Percentiles rank a stretch among this genome's conserved stretches.
Evolutionary conservation across 176 grass and related monocot species (phyloP).

Genomic region (Raddia distichophylla): DNA sequence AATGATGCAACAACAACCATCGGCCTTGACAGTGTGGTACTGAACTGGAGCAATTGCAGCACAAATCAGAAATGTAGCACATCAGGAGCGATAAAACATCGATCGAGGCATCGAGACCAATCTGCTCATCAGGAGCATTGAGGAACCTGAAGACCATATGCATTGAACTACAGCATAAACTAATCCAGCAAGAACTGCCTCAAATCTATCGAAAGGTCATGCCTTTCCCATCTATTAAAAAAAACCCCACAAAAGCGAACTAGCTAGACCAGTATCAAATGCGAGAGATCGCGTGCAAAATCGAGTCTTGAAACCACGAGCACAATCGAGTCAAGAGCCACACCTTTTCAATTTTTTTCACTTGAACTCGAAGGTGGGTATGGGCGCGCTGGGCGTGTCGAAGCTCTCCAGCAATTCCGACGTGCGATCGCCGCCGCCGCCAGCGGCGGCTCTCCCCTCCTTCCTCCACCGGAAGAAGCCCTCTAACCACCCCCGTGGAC

Average conservation of each 20-base stretch:
- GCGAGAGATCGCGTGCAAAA: not conserved
- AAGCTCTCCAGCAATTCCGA: slow-evolving; percentile 31
- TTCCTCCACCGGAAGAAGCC: slow-evolving; percentile 34
- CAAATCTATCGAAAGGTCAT: not conserved
- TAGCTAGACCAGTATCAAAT: not conserved
- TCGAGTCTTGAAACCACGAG: not conserved
- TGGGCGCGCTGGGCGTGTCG: slow-evolving; percentile 8
- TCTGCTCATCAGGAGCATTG: not conserved
- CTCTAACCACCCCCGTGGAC: not conserved
- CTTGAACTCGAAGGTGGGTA: slow-evolving; percentile 41
- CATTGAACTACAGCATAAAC: not conserved
- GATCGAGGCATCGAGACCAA: not conserved
- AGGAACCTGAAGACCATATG: not conserved
- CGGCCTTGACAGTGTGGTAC: not conserved
- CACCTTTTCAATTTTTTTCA: slow-evolving; percentile 7
- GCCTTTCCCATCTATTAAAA: not conserved
- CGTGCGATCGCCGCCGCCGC: not conserved
- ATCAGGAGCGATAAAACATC: not conserved
- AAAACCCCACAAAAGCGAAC: not conserved
- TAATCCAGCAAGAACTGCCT: not conserved
- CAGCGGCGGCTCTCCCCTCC: slow-evolving; percentile 13
- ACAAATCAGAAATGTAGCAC: not conserved
- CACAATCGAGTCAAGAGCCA: not conserved
- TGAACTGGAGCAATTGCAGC: not conserved
- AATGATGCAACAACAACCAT: not conserved